phyloP scores from a whole-genome alignment of 1,284 basidiomycete species.

The Sporisorium reilianum region DNA sequence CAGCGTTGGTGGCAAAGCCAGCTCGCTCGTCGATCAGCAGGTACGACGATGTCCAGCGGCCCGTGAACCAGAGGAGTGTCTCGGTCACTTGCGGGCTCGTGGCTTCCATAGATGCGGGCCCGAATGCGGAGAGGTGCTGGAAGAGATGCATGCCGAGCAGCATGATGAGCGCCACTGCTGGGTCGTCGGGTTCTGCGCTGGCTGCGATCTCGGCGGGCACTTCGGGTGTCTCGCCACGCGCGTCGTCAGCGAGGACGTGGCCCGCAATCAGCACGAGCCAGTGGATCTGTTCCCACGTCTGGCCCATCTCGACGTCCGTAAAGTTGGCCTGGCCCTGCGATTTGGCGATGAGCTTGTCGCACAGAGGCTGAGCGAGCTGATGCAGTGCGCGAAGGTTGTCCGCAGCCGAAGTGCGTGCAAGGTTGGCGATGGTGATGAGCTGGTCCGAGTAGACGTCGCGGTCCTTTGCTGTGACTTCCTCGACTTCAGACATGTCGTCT shows the following conservation, averaged over 20 bases:
- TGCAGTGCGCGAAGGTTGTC: slow-evolving; percentile 31
- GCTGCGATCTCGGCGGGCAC: slow-evolving; percentile 47
- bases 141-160: slow-evolving; percentile 53
- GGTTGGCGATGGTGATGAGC: slow-evolving; percentile 55
- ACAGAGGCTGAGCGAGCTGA: slow-evolving; percentile 36
- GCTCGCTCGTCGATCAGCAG: slow-evolving; percentile 41
- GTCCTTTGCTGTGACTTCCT: slow-evolving; percentile 53
- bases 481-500: slow-evolving; percentile 51
- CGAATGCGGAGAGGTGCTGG: slow-evolving; percentile 40
- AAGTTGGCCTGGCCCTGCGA: slow-evolving; percentile 27
- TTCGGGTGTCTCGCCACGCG: slow-evolving; percentile 52
- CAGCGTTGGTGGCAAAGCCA: slow-evolving; percentile 36
- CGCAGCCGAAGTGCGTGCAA: slow-evolving; percentile 49
- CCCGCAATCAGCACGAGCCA: slow-evolving; percentile 61
- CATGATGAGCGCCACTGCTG: slow-evolving; percentile 46
- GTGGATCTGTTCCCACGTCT: slow-evolving; percentile 64
- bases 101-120: slow-evolving; percentile 34
- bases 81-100: slow-evolving; percentile 62
- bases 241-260: slow-evolving; percentile 57
- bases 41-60: slow-evolving; percentile 63
- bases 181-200: slow-evolving; percentile 30
- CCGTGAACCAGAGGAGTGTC: slow-evolving; percentile 60
- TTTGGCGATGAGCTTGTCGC: slow-evolving; percentile 41
- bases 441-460: slow-evolving; percentile 61
- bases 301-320: slow-evolving; percentile 35